These are phyloP conservation scores for Maudiozyma humilis DNA, from an alignment of 1,139 yeast species.

Conservation along the genomic window DNA sequence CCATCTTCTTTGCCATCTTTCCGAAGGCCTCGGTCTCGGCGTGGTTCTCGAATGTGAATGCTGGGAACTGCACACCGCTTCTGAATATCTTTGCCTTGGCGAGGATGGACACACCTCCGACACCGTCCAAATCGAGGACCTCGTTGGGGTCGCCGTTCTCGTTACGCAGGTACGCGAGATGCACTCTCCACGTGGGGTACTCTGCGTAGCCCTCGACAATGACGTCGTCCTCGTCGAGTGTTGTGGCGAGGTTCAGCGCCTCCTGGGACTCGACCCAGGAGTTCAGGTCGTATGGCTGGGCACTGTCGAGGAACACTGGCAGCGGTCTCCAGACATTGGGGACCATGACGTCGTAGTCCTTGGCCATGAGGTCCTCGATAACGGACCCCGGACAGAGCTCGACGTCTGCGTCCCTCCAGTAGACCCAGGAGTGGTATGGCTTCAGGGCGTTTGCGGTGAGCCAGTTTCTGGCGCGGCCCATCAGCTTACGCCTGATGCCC, in stretches of 20 bases:
- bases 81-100: slow-evolving; percentile 78
- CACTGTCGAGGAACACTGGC: slow-evolving; percentile 65
- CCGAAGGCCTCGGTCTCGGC: slow-evolving; percentile 94
- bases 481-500: slow-evolving; percentile 75
- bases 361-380: slow-evolving; percentile 69
- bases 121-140: slow-evolving; percentile 71
- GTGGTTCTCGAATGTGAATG: slow-evolving; percentile 79
- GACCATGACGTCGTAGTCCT: slow-evolving; percentile 70
- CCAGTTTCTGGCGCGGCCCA: slow-evolving; percentile 93
- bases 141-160: slow-evolving; percentile 56
- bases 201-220: slow-evolving; percentile 89
- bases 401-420: slow-evolving; percentile 89
- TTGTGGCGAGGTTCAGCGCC: slow-evolving; percentile 57
- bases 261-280: slow-evolving; percentile 80
- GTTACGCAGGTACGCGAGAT: slow-evolving; percentile 66
- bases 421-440: slow-evolving; percentile 88
- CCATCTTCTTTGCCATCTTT: slow-evolving; percentile 74
- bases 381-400: slow-evolving; percentile 76
- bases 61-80: slow-evolving; percentile 80
- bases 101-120: slow-evolving; percentile 82
- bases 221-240: slow-evolving; percentile 72
- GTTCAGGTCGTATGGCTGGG: slow-evolving; percentile 79
- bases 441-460: slow-evolving; percentile 64
- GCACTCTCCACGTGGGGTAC: slow-evolving; percentile 82
- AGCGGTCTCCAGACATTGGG: slow-evolving; percentile 90